Evolutionary conservation across 2,329 filamentous ascomycete species (phyloP), one percentile per base, ranked within the genome.

Genomic region (Coniochaeta ligniaria): DNA sequence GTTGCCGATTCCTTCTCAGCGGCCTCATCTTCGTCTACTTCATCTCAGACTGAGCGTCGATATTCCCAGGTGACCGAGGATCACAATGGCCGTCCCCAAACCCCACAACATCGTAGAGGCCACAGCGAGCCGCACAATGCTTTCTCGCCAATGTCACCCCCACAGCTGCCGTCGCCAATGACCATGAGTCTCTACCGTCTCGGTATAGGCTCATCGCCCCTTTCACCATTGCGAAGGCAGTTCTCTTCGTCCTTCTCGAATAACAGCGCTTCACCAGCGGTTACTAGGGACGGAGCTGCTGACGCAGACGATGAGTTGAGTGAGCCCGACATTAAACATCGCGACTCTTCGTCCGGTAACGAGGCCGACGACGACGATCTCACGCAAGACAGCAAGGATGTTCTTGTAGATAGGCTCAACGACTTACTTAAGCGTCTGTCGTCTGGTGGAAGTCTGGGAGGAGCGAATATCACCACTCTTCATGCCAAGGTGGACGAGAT

Each of bases 401-500:
- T 78, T 26, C 75, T 84, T 59, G 75, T 82, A 33, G 74, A 78
- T 63, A 73, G 77, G 35, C 70, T 79, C 17, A 68, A 67, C 55
- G 71, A 73, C 50, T 63, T 79, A 24, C 69, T 75, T n/a, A 70
- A 74, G 58, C 72, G 74, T 50, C 67, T 79, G 8, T 69, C 66
- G 4, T 38, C 68, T 58, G 66, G 68, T 24, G 63, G 70, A 38
- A 55, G 66, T 58, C 52, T 72, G 47, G 59, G 69, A 16, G 68
- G 67, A 22, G 68, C 69, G 9, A 71, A 66, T 58, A 63, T 79
- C 38, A 69, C 71, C 57, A 64, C 69, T 41, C 68, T 80, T 38
- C 75, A 78, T 59, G 68, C 69, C 35, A 76, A 73, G 63, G 73
- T 80, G 14, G 74, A 78, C 62, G 76, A 78, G 61, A 75, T 80